A percentile compares a stretch with the other conserved stretches of the same genome.
phyloP scores from a whole-genome alignment of 1,284 basidiomycete species.

The Chondrostereum purpureum region DNA sequence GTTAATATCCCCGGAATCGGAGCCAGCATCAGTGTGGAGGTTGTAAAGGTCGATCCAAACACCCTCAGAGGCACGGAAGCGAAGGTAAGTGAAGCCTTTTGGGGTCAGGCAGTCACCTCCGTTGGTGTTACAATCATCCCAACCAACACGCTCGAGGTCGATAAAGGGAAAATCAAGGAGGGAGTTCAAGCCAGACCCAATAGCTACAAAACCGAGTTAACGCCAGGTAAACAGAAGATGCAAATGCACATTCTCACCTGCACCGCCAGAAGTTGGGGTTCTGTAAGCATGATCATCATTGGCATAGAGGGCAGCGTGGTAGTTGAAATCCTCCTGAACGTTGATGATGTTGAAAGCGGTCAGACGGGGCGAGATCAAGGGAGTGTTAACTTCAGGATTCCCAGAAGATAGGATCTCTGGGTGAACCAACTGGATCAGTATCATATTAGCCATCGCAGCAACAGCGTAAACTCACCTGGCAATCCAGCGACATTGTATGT shows the following conservation, averaged over 20 bases:
- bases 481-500: conserved; percentile 29
- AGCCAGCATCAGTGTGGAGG: conserved; percentile 31
- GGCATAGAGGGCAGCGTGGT: conserved; percentile 28
- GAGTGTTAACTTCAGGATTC: conserved; percentile 24
- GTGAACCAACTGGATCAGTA: too few species aligned
- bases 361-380: conserved; percentile 25
- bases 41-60: conserved; percentile 31
- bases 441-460: not conserved
- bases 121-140: conserved; percentile 27
- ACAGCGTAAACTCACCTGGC: conserved; percentile 19
- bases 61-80: conserved; percentile 24
- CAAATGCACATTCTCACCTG: not conserved
- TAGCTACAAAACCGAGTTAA: conserved; percentile 10
- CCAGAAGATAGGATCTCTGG: conserved; percentile 25
- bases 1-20: conserved; percentile 23
- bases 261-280: conserved; percentile 30
- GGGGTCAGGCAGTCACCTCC: conserved; percentile 32
- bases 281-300: conserved; percentile 28
- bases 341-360: conserved; percentile 28
- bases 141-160: conserved; percentile 27
- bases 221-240: not conserved
- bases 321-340: conserved; percentile 36
- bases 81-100: conserved; percentile 32
- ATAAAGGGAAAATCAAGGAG: conserved; percentile 28
- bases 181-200: conserved; percentile 32